phyloP scores from a whole-genome alignment of 371 early-diverging fungal genomes.

The Lichtheimia corymbifera region DNA sequence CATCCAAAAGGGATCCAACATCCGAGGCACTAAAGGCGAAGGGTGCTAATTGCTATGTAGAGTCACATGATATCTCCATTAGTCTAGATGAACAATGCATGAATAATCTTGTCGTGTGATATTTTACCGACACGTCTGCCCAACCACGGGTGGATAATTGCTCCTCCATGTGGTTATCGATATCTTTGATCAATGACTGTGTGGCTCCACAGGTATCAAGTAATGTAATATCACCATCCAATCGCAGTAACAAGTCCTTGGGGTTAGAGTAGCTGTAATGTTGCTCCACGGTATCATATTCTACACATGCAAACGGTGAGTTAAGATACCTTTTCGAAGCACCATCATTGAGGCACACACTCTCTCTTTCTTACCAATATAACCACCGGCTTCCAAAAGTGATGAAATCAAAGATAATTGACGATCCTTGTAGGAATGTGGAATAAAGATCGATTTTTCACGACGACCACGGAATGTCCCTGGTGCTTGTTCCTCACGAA shows the following conservation, averaged over 20 bases:
- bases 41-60: conserved; percentile 17
- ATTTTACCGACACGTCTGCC: conserved; percentile 19
- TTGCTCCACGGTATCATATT: conserved; percentile 25
- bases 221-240: conserved; percentile 18
- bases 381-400: conserved; percentile 23
- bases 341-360: not conserved
- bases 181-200: conserved; percentile 3
- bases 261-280: conserved; percentile 18
- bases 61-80: not conserved
- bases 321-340: not conserved
- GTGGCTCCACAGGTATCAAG: conserved; percentile 30
- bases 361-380: conserved; percentile 23
- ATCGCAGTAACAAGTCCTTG: conserved; percentile 22
- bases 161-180: conserved; percentile 11
- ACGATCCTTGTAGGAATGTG: conserved; percentile 26
- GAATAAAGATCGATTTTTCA: conserved; percentile 25
- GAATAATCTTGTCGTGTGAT: not conserved
- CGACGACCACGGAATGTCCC: conserved; percentile 26
- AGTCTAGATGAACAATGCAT: not conserved
- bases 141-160: conserved; percentile 12
- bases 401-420: conserved; percentile 23
- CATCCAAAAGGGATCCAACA: conserved; percentile 12
- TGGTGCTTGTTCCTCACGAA: not conserved
- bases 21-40: conserved; percentile 19
- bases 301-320: conserved; percentile 1